Percentiles rank a stretch among this genome's conserved stretches.
Conservation (phyloP, 2,329 filamentous ascomycete species). For the Diaporthe batatas region DNA sequence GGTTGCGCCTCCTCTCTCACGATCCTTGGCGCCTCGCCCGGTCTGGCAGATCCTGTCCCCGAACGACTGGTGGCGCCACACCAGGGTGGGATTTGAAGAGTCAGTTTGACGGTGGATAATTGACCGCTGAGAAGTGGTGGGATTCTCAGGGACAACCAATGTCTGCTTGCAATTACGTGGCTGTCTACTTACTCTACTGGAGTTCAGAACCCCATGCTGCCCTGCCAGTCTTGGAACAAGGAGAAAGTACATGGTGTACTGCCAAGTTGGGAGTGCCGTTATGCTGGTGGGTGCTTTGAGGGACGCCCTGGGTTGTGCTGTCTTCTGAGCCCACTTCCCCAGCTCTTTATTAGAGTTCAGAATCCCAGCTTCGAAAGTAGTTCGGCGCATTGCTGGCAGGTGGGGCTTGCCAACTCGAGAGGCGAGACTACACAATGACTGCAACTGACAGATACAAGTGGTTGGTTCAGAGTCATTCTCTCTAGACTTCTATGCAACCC, state of each 20-base stretch:
- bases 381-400: rapidly evolving
- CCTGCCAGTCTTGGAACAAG: too few relatives aligned
- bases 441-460: neutral
- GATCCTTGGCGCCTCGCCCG: neutral
- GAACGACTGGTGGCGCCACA: too few relatives aligned
- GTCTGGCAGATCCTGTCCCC: too few relatives aligned
- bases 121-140: neutral
- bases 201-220: neutral
- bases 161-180: neutral
- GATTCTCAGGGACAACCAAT: too few relatives aligned
- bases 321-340: neutral
- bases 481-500: neutral
- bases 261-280: too few relatives aligned
- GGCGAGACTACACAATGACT: neutral
- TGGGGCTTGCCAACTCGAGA: neutral
- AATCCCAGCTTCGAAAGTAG: neutral
- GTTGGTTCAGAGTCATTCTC: too few relatives aligned
- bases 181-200: neutral
- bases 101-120: too few relatives aligned
- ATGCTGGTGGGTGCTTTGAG: too few relatives aligned
- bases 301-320: neutral
- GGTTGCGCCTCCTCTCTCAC: neutral
- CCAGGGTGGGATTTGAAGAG: too few relatives aligned
- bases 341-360: neutral
- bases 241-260: too few relatives aligned